These are phyloP conservation scores for Puccinia novopanici DNA, from an alignment of 1,284 basidiomycete species.

Conservation along the genomic window DNA sequence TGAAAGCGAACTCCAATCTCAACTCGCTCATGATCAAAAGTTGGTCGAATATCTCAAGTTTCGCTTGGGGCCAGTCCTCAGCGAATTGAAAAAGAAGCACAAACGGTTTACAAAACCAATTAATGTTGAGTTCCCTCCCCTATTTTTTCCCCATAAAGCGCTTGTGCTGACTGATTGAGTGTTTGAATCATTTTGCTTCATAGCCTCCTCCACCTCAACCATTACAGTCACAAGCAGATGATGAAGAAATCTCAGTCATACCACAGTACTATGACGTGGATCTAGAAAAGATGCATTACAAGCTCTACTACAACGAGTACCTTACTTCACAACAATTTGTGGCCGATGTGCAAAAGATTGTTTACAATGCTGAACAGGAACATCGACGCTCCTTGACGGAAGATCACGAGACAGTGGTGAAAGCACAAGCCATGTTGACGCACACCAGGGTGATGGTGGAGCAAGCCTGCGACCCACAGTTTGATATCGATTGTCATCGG, in stretches of 20 bases:
- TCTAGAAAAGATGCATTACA: constrained; percentile 83
- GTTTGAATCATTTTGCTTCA: neutral
- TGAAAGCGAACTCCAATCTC: constrained; percentile 77
- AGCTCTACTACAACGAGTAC: constrained; percentile 83
- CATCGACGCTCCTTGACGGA: constrained; percentile 14
- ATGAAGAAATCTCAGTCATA: neutral
- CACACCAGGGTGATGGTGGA: constrained; percentile 82
- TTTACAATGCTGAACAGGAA: constrained; percentile 76
- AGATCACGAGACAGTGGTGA: constrained; percentile 59
- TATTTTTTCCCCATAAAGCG: neutral
- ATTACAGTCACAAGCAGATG: constrained; percentile 11
- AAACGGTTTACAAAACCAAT: constrained; percentile 84
- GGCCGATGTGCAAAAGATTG: constrained; percentile 82
- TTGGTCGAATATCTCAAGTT: constrained; percentile 81
- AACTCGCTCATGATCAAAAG: constrained; percentile 77
- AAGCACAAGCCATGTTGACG: constrained; percentile 86
- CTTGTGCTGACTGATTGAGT: neutral
- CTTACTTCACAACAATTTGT: constrained; percentile 84
- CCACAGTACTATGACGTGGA: constrained; percentile 72
- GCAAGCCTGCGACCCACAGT: constrained; percentile 77
- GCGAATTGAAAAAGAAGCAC: constrained; percentile 88
- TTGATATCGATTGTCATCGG: constrained; percentile 79
- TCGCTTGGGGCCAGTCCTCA: constrained; percentile 79
- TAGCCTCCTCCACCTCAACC: constrained; percentile 12
- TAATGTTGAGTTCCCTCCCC: constrained; percentile 62